Evolutionary conservation across 2,329 filamentous ascomycete genomes (phyloP).

Genomic region (Aspergillus pseudotamarii): DNA sequence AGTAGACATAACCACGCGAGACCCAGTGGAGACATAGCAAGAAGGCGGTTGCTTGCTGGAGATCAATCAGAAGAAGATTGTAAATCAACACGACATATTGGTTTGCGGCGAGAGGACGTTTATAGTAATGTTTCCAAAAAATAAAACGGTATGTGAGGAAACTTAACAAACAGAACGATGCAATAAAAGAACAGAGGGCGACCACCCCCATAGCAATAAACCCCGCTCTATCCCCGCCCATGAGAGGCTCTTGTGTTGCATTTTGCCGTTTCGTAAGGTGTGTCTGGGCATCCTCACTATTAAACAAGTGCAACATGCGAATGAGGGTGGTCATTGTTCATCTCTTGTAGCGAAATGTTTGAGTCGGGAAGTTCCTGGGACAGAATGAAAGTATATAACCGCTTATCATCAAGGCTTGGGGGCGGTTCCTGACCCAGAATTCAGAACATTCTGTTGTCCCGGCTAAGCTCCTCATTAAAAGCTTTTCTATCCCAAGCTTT

Average conservation of each 20-base stretch:
- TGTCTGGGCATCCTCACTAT: slow-evolving; percentile 1
- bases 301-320: slow-evolving; percentile 5
- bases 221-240: slow-evolving; percentile 39
- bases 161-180: slow-evolving; percentile 34
- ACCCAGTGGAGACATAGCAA: slow-evolving; percentile 51
- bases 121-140: slow-evolving; percentile 52
- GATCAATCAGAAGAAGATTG: slow-evolving; percentile 54
- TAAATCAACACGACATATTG: slow-evolving; percentile 57
- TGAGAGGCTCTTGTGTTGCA: slow-evolving; percentile 14
- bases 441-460: neutral
- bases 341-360: neutral
- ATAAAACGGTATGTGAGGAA: slow-evolving; percentile 55
- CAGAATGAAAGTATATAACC: neutral
- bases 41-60: slow-evolving; percentile 54
- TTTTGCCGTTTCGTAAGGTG: neutral
- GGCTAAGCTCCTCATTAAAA: slow-evolving; percentile 1
- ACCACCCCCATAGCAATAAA: slow-evolving; percentile 51
- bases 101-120: slow-evolving; percentile 52
- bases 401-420: neutral
- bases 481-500: slow-evolving; percentile 1
- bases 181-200: slow-evolving; percentile 45
- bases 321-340: slow-evolving; percentile 9
- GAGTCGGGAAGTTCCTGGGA: neutral
- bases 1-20: slow-evolving; percentile 43
- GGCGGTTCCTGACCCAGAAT: slow-evolving; percentile 4